Base-by-base conservation (phyloP, 805 yeast genomes). In the Candida broadrunensis region DNA sequence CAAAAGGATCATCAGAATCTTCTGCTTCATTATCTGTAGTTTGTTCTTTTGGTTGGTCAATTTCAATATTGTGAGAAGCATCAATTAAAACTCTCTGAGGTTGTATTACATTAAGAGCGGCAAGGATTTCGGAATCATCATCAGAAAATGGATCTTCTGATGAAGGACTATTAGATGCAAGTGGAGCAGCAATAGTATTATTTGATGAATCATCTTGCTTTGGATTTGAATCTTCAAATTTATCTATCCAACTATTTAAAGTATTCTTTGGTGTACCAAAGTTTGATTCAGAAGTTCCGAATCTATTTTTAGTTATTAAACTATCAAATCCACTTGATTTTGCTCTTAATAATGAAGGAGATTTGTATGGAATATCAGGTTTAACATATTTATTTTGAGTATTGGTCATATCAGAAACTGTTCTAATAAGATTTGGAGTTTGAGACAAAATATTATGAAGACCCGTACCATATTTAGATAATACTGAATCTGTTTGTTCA, bases 381-480 rank as follows among this genome's bases (percentile, higher is more conserved):
- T 29, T 31, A 55, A 44, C 56, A 50, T 23, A 39, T 2, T n/a
- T 41, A 29, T 25, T 50, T 43, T 40, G 50, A n/a, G 43, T 23
- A 14, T 47, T 46, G 4, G 56, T 52, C 4, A 56, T 41, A 26
- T 67, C 71, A 2, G 70, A 64, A 4, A 49, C 47, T 2, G 72
- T 55, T 37, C 72, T 56, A n/a, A 60, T 55, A 34, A 63, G 41
- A 6, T 42, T 51, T 9, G 75, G 74, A 1, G 73, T 59, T 27
- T 57, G 62, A 14, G 62, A 54, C 0, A 55, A 43, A 2, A 54
- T 49, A 37, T 57, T 55, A 12, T 61, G 61, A 34, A 67, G 50
- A 3, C 65, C 68, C 24, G 63, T 49, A 11, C 74, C 74, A 50
- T 73, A 76, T 43, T 70, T 75, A 5, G 59, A 55, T 14, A 75